Evolutionary conservation across 2,329 filamentous ascomycete genomes (phyloP), one percentile per base, ranked within the genome.

Genomic region (Mollisiaceae sp.): DNA sequence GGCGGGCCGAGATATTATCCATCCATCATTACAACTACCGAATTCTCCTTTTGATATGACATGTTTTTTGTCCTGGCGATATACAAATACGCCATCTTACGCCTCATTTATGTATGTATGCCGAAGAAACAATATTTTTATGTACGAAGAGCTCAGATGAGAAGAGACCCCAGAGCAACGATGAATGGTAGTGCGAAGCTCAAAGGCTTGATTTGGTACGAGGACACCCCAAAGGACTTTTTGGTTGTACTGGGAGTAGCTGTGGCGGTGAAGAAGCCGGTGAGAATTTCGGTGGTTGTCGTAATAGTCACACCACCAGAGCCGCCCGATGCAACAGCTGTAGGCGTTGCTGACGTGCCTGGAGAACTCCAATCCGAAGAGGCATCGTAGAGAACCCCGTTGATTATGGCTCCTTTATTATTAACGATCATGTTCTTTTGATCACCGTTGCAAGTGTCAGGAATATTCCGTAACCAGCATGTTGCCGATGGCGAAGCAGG

Each of bases 381-480:
- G 2, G 76, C 77, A 39, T 72, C 72, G 68, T 84, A 84, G 71
- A 86, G 80, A 22, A 90, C 80, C 8, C 87, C 88, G 68, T 89
- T 87, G 69, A 87, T 82, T 52, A 89, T 81, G 2, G 83, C 79
- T 0, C 88, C 89, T 38, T 84, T 72, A 3, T 82, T 81, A 1
- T 77, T 76, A 8, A 78, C 71, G 56, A 88, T 81, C 65, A 79
- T 82, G 32, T 80, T 73, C 4, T 79, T 78, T 71, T 86, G 79
- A 1, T 85, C 82, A 6, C 79, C 73, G 0, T 80, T 80, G 73
- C 89, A 91, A 0, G 85, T 86, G 1, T 74, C 73, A 12, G 74
- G 82, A 57, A 89, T 78, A 65, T 87, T 73, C 24, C 88, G 82
- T 9, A 91, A 72, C 77, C 84, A 92, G 77, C 89, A 93, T 4